Evolutionary conservation across 2,329 filamentous ascomycete genomes (phyloP).

Genomic region (Graphilbum ipis-grandicollis): DNA sequence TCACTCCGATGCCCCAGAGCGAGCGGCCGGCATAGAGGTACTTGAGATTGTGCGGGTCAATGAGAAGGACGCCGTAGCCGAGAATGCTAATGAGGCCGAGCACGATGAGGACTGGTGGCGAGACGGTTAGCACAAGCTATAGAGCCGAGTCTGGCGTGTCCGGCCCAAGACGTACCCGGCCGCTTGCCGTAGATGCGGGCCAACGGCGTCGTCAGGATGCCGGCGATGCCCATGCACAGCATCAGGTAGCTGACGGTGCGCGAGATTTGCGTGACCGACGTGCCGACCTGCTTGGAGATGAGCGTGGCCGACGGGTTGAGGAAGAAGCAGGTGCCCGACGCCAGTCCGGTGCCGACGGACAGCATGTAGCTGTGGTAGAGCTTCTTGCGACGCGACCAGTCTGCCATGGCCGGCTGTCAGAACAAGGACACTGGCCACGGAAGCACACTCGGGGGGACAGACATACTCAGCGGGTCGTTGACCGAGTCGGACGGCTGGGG

Average conservation of each 20-base stretch:
- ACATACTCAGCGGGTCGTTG: conserved; percentile 17
- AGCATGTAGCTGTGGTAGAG: conserved; percentile 3
- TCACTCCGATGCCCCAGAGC: conserved; percentile 1
- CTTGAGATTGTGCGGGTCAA: background rate
- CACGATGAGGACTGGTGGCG: background rate
- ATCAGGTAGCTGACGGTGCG: conserved; percentile 1
- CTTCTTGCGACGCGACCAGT: conserved; percentile 1
- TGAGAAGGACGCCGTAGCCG: conserved; percentile 1
- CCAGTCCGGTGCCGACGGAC: conserved; percentile 1
- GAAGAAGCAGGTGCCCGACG: conserved; percentile 3
- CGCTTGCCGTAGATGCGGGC: conserved; percentile 5
- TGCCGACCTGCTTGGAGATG: conserved; percentile 3
- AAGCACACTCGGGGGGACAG: too few relatives aligned
- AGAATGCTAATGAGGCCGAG: background rate
- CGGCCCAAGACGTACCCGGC: background rate
- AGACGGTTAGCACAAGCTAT: too few relatives aligned
- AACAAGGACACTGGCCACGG: background rate
- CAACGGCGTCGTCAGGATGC: conserved; percentile 2
- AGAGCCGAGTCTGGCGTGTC: too few relatives aligned
- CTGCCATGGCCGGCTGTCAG: background rate
- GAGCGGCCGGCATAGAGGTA: conserved; percentile 3
- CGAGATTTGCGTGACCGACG: conserved; percentile 2
- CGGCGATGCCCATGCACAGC: conserved; percentile 3
- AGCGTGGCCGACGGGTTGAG: conserved; percentile 2
- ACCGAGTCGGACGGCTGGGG: conserved; percentile 18